These are phyloP conservation scores for Salix caprea DNA, from an alignment of 345 rosid genomes.

Conservation along the genomic window DNA sequence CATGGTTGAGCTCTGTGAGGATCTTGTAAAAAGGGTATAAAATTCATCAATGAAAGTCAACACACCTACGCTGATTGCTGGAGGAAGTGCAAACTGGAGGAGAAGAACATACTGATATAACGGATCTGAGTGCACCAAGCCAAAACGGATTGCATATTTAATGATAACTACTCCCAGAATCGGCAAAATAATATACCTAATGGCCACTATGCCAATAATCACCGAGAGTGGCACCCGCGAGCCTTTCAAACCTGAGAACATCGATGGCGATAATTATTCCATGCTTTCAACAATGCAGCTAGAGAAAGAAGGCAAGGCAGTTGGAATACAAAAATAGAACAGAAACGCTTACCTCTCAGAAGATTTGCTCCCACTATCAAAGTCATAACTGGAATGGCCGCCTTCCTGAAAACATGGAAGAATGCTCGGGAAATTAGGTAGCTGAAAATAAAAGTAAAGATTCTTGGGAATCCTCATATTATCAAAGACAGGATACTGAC, in stretches of 20 bases:
- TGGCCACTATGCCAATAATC: conserved; percentile 18
- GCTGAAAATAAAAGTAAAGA: neutral
- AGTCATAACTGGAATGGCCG: conserved; percentile 36
- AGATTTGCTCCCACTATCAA: conserved; percentile 48
- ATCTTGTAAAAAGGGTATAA: neutral
- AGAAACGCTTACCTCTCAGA: conserved; percentile 20
- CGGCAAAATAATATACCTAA: conserved; percentile 20
- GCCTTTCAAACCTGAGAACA: conserved; percentile 19
- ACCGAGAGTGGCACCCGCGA: conserved; percentile 7
- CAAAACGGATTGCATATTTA: conserved; percentile 22
- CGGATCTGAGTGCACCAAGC: conserved; percentile 26
- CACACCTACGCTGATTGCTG: conserved; percentile 43
- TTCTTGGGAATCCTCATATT: too few relatives aligned
- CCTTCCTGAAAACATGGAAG: conserved; percentile 26
- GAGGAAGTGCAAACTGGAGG: conserved; percentile 49
- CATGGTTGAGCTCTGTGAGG: neutral
- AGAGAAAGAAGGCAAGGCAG: neutral
- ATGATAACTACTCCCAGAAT: conserved; percentile 22
- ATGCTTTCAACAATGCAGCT: neutral
- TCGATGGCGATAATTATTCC: neutral
- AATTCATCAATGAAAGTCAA: neutral
- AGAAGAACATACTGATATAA: conserved; percentile 40
- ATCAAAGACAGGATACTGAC: conserved; percentile 4
- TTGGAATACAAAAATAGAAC: neutral
- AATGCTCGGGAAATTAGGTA: neutral